phyloP scores from a whole-genome alignment of 2,329 filamentous ascomycete genomes.

The Chrysoporthe deuterocubensis region DNA sequence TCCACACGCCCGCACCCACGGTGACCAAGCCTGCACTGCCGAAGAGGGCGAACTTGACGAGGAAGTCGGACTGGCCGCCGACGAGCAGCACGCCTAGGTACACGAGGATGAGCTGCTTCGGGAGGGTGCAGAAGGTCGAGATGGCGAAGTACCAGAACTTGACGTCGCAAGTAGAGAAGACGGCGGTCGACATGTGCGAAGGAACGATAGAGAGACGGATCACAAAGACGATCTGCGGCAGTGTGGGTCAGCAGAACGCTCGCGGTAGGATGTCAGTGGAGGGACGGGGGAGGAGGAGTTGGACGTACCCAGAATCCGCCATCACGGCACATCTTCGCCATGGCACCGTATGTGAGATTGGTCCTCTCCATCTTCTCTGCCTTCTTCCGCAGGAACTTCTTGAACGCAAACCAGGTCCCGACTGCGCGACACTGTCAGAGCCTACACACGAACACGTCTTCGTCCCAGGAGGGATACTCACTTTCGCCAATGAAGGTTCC shows the following conservation, averaged over 20 bases:
- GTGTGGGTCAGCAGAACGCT: background rate
- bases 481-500: conserved; percentile 47
- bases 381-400: conserved; percentile 41
- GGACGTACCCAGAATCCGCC: conserved; percentile 44
- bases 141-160: conserved; percentile 46
- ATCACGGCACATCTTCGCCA: conserved; percentile 45
- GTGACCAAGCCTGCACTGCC: conserved; percentile 41
- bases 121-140: conserved; percentile 45
- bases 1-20: conserved; percentile 41
- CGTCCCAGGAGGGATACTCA: conserved; percentile 27
- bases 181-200: conserved; percentile 47
- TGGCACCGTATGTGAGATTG: conserved; percentile 45
- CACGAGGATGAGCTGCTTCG: conserved; percentile 47
- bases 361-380: conserved; percentile 45
- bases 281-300: too few species aligned
- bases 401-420: conserved; percentile 47
- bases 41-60: conserved; percentile 41
- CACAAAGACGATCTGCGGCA: conserved; percentile 42
- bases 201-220: conserved; percentile 47
- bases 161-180: conserved; percentile 48
- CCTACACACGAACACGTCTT: background rate
- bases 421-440: conserved; percentile 31
- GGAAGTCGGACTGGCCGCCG: conserved; percentile 34
- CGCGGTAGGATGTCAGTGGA: background rate
- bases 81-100: conserved; percentile 45